Percentiles rank a stretch among this genome's conserved stretches.
Evolutionary conservation across 306 rosid species (phyloP).

Genomic region (Erythrophleum fordii): DNA sequence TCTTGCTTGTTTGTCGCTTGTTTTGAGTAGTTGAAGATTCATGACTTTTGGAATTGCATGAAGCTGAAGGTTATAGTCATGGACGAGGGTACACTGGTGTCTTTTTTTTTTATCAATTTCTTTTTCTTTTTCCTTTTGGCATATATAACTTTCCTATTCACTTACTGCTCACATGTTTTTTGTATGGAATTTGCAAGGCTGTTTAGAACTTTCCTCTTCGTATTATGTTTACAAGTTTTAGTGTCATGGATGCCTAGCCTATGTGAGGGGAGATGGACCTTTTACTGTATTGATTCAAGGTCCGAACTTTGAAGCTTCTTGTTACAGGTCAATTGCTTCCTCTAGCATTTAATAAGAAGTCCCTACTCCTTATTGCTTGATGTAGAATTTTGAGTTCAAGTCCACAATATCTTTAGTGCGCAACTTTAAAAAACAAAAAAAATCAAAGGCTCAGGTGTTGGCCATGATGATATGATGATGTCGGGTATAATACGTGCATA

Average conservation of each 20-base stretch:
- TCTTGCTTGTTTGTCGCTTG: no score
- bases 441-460: not conserved
- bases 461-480: not conserved
- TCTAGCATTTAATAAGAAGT: not conserved
- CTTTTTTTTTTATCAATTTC: no score
- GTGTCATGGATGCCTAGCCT: not conserved
- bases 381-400: slow-evolving; percentile 8
- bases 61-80: not conserved
- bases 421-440: not conserved
- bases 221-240: not conserved
- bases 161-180: no score
- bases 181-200: no score
- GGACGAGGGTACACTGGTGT: no score
- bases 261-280: slow-evolving; percentile 2
- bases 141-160: no score
- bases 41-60: no score
- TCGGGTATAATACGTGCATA: slow-evolving; percentile 17
- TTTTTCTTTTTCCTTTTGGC: no score
- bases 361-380: slow-evolving; percentile 19
- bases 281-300: slow-evolving; percentile 14
- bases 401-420: slow-evolving; percentile 7
- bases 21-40: no score
- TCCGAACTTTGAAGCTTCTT: not conserved
- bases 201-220: not conserved
- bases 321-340: slow-evolving; percentile 11